Conservation (phyloP, 306 rosid species). For the Inga laurina region DNA sequence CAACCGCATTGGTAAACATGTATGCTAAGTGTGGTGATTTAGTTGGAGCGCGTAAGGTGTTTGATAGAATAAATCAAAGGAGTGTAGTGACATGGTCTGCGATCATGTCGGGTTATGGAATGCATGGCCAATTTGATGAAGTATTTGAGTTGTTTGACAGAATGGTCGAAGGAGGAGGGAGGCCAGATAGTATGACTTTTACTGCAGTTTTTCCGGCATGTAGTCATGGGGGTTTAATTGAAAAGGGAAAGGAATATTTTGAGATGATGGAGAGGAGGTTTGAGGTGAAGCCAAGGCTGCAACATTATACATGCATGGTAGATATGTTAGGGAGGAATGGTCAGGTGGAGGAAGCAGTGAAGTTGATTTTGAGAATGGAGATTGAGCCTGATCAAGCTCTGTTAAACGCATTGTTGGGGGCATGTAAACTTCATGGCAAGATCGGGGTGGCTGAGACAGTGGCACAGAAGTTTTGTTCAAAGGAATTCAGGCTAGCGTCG, state of each 20-base stretch:
- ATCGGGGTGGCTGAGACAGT: slow-evolving; percentile 62
- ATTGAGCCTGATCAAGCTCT: slow-evolving; percentile 60
- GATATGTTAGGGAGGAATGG: slow-evolving; percentile 80
- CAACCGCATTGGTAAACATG: slow-evolving; percentile 64
- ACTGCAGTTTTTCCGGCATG: slow-evolving; percentile 58
- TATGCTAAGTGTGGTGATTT: slow-evolving; percentile 59
- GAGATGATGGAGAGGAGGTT: slow-evolving; percentile 57
- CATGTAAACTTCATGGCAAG: slow-evolving; percentile 67
- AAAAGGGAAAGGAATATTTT: slow-evolving; percentile 57
- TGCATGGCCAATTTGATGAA: slow-evolving; percentile 53
- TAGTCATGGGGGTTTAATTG: slow-evolving; percentile 71
- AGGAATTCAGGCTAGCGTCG: slow-evolving; percentile 21
- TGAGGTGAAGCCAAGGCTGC: slow-evolving; percentile 49
- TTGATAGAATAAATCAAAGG: slow-evolving; percentile 54
- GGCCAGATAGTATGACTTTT: slow-evolving; percentile 57
- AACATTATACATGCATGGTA: slow-evolving; percentile 79
- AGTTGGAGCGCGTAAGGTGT: slow-evolving; percentile 50
- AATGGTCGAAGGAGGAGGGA: slow-evolving; percentile 58
- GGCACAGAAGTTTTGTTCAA: slow-evolving; percentile 43
- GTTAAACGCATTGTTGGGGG: slow-evolving; percentile 58
- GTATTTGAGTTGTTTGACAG: slow-evolving; percentile 60
- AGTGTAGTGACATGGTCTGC: slow-evolving; percentile 59
- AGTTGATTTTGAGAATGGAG: slow-evolving; percentile 55
- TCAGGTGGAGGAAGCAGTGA: slow-evolving; percentile 67
- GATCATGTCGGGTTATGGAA: slow-evolving; percentile 61